Evolutionary conservation across 495 filamentous ascomycete species (phyloP).

Genomic region (Hyaloscypha finlandica): DNA sequence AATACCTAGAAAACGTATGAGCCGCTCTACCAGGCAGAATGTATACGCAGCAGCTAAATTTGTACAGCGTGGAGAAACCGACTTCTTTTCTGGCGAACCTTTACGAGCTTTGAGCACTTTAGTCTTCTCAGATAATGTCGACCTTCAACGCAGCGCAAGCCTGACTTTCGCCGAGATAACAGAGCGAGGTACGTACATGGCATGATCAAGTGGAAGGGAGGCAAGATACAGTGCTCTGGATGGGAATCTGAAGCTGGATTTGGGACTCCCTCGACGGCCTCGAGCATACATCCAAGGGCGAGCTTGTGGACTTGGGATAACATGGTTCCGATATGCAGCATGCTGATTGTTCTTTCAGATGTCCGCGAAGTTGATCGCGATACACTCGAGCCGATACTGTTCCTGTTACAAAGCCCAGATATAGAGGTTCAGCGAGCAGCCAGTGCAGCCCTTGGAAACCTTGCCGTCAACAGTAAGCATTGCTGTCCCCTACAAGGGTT

Average conservation of each 20-base stretch:
- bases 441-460: slow-evolving; percentile 92
- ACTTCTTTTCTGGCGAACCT: slow-evolving; percentile 98
- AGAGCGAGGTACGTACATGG: slow-evolving; percentile 75
- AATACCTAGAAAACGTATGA: slow-evolving; percentile 93
- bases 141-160: slow-evolving; percentile 94
- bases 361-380: slow-evolving; percentile 93
- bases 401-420: slow-evolving; percentile 89
- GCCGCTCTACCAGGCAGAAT: background rate
- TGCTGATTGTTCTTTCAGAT: slow-evolving; percentile 56
- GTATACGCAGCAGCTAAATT: slow-evolving; percentile 26
- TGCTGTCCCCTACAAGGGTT: background rate
- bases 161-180: slow-evolving; percentile 99
- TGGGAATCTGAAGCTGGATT: background rate
- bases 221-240: background rate
- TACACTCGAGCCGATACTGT: slow-evolving; percentile 93
- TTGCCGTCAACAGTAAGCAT: slow-evolving; percentile 89
- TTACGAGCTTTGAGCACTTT: slow-evolving; percentile 91
- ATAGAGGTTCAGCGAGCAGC: slow-evolving; percentile 97
- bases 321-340: background rate
- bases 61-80: slow-evolving; percentile 81
- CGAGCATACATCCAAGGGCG: background rate
- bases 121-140: slow-evolving; percentile 98
- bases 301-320: background rate
- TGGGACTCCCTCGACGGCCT: background rate
- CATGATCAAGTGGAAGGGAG: background rate